Evolutionary conservation across 257 asterid genomes (phyloP).

Genomic region (Penstemon eatonii): DNA sequence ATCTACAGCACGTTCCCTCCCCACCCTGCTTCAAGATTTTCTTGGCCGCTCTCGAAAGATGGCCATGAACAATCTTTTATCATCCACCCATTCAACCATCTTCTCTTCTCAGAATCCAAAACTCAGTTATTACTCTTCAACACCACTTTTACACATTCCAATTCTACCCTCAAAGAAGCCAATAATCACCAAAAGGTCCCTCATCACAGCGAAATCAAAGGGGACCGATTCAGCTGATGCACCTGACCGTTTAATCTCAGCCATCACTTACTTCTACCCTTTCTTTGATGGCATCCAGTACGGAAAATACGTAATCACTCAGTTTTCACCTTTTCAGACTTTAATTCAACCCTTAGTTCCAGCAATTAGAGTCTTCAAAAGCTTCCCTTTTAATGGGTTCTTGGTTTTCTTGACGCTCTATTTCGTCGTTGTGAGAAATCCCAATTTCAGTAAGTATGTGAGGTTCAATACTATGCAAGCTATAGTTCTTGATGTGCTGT

Average conservation of each 20-base stretch:
- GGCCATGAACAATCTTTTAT: constrained; percentile 55
- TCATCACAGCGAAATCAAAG: constrained; percentile 50
- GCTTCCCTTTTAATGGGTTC: constrained; percentile 87
- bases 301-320: constrained; percentile 80
- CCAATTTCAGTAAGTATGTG: constrained; percentile 88
- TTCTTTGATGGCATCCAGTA: constrained; percentile 96
- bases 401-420: constrained; percentile 77
- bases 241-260: constrained; percentile 87
- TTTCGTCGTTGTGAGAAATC: constrained; percentile 83
- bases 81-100: constrained; percentile 29
- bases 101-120: constrained; percentile 17
- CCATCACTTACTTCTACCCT: constrained; percentile 86
- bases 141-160: constrained; percentile 27
- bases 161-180: constrained; percentile 29
- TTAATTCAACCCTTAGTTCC: constrained; percentile 81
- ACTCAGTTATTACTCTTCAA: constrained; percentile 15
- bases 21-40: constrained; percentile 13
- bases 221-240: constrained; percentile 62
- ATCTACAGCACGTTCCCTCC: constrained; percentile 20
- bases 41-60: constrained; percentile 34
- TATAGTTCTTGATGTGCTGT: constrained; percentile 85
- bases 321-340: constrained; percentile 66
- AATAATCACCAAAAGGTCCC: constrained; percentile 28
- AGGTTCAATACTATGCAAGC: constrained; percentile 99
- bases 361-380: constrained; percentile 79